phyloP scores from a whole-genome alignment of 441 rosid species.

The Hypseocharis bilobata region DNA sequence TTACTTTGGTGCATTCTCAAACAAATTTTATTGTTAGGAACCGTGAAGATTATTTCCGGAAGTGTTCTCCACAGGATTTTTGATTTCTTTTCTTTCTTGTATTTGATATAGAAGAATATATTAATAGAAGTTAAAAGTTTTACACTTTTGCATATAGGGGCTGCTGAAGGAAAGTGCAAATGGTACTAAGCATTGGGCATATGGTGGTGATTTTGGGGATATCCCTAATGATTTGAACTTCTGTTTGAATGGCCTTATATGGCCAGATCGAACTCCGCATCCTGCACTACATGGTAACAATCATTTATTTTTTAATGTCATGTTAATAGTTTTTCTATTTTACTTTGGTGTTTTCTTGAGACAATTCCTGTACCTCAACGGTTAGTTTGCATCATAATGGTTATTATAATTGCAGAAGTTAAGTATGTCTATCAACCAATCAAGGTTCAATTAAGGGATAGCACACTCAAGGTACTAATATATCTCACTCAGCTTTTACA shows the following conservation, averaged over 20 bases:
- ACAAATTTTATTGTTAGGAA: too few relatives aligned
- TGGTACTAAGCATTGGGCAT: conserved; percentile 83
- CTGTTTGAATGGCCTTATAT: conserved; percentile 74
- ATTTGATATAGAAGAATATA: neutral
- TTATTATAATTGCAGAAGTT: conserved; percentile 52
- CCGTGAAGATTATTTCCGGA: neutral
- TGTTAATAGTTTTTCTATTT: conserved; percentile 1
- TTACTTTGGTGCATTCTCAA: too few relatives aligned
- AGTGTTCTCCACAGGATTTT: conserved; percentile 1
- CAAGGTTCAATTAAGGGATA: conserved; percentile 50
- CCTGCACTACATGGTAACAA: conserved; percentile 80
- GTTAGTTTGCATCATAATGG: conserved; percentile 23
- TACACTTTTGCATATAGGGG: conserved; percentile 41
- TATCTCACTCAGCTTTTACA: conserved; percentile 20
- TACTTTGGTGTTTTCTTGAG: conserved; percentile 5
- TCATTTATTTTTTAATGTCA: conserved; percentile 15
- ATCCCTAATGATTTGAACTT: conserved; percentile 85
- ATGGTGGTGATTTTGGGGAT: conserved; percentile 98
- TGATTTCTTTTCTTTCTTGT: neutral
- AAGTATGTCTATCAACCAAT: conserved; percentile 77
- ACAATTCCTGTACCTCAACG: conserved; percentile 14
- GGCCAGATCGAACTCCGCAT: conserved; percentile 96
- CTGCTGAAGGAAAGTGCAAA: conserved; percentile 56
- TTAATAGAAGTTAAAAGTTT: conserved; percentile 8
- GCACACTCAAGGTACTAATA: conserved; percentile 44